phyloP scores from a whole-genome alignment of 768 basidiomycete species.

The Candolleomyces aberdarensis region DNA sequence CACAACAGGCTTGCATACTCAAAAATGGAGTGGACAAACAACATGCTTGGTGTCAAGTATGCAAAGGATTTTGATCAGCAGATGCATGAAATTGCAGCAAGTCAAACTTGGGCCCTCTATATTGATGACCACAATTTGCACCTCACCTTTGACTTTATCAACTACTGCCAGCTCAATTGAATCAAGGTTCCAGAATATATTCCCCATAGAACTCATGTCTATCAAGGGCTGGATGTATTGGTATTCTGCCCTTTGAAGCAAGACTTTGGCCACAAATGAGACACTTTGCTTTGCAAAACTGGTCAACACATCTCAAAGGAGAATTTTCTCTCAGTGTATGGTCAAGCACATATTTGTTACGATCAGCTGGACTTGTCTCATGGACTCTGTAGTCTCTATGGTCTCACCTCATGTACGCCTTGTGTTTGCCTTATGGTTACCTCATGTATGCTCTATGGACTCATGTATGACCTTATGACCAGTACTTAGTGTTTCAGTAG shows the following conservation, averaged over 20 bases:
- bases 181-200: constrained; percentile 46
- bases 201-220: constrained; percentile 41
- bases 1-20: constrained; percentile 24
- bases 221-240: constrained; percentile 43
- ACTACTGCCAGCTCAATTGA: constrained; percentile 29
- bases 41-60: constrained; percentile 33
- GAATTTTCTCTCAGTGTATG: constrained; percentile 24
- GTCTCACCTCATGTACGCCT: too few species aligned
- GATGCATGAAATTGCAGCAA: constrained; percentile 30
- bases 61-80: constrained; percentile 38
- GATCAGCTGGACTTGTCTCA: too few species aligned
- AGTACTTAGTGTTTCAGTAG: too few species aligned
- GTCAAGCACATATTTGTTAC: constrained; percentile 26
- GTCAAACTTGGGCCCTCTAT: constrained; percentile 28
- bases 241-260: constrained; percentile 30
- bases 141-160: constrained; percentile 33
- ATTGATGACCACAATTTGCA: constrained; percentile 49
- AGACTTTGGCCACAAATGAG: constrained; percentile 20
- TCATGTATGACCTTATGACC: too few species aligned
- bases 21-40: constrained; percentile 35
- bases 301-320: constrained; percentile 11
- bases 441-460: too few species aligned
- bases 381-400: too few species aligned
- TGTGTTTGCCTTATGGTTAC: too few species aligned
- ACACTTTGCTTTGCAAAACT: constrained; percentile 6